Evolutionary conservation across 2,329 filamentous ascomycete genomes (phyloP), one percentile per base, ranked within the genome.

Genomic region (Cladophialophora psammophila): DNA sequence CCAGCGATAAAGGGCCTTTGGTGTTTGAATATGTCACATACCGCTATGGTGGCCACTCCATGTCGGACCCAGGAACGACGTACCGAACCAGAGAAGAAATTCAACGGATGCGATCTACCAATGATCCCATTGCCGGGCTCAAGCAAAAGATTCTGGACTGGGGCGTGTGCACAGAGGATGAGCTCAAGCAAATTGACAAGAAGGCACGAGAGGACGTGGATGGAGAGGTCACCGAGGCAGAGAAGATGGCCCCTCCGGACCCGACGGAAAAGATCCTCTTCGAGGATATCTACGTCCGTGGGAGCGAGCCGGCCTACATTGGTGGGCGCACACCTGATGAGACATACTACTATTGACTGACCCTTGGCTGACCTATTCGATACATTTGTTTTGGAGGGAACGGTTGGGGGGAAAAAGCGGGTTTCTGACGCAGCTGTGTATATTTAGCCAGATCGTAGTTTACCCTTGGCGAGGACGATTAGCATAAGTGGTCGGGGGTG

Each of bases 1-100:
- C 86, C 68, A 85, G 87, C 69, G 94, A 91, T 80, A 94, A 97
- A 81, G 94, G 94, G 70, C 95, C 95, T 72, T 87, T 99, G 71
- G 95, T 99, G 76, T 91, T 96, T 81, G 95, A 99, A 85, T 99
- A 97, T 82, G 94, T 99, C 78, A 99, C 95, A 76, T 99, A 99
- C 90, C 90, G 95, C 78, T 99, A 99, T 82, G 95, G 95, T 80
- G 95, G 95, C 74, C 95, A 99, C 90, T 97, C 93, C 84, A 99
- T 99, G 95, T 98, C 94, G 78, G 95, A 99, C 82, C 95, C 95
- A 67, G 95, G 95, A 81, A 99, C 95, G 81, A 98, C 95, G 76
- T 99, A 99, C 91, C 91, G 94, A 81, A 97, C 94, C 75, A 93
- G 95, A 83, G 95, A 99, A 86, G 95, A 99, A 85, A 97, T 99